Percentiles rank a stretch among this genome's conserved stretches.
Evolutionary conservation across 768 basidiomycete genomes (phyloP).

Genomic region (Trametes coccinea): DNA sequence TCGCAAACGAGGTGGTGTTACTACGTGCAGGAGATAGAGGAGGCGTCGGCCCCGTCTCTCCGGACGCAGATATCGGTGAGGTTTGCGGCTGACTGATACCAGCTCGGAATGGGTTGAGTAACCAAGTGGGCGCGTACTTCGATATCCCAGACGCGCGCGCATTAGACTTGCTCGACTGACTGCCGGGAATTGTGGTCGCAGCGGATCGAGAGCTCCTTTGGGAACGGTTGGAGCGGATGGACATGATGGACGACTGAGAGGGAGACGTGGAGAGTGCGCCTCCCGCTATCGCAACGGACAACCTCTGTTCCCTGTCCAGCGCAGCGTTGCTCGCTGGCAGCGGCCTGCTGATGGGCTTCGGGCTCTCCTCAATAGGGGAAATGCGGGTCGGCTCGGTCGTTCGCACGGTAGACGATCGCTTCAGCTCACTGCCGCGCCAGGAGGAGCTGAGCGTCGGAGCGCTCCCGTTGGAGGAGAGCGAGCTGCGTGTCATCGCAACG

Average conservation of each 20-base stretch:
- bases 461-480: conserved; percentile 42
- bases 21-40: conserved; percentile 16
- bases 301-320: conserved; percentile 23
- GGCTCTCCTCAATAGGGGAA: conserved; percentile 72
- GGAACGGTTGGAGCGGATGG: conserved; percentile 51
- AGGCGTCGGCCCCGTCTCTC: neutral
- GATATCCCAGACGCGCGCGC: conserved; percentile 46
- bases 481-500: conserved; percentile 35
- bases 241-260: conserved; percentile 66
- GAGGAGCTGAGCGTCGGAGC: conserved; percentile 39
- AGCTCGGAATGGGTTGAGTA: conserved; percentile 74
- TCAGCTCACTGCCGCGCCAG: conserved; percentile 37
- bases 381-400: conserved; percentile 53
- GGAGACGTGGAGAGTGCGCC: conserved; percentile 55
- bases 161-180: conserved; percentile 28
- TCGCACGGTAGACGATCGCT: conserved; percentile 34
- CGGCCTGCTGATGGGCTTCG: conserved; percentile 48
- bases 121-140: conserved; percentile 74
- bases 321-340: conserved; percentile 45
- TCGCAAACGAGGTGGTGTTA: conserved; percentile 25
- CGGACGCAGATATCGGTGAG: conserved; percentile 51
- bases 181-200: conserved; percentile 25
- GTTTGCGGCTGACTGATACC: conserved; percentile 65
- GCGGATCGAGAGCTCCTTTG: conserved; percentile 39
- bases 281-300: conserved; percentile 20